Percentiles rank a stretch among this genome's conserved stretches.
Conservation (phyloP, 108 stramenopile genomes). For the Nitzschia sp. region DNA sequence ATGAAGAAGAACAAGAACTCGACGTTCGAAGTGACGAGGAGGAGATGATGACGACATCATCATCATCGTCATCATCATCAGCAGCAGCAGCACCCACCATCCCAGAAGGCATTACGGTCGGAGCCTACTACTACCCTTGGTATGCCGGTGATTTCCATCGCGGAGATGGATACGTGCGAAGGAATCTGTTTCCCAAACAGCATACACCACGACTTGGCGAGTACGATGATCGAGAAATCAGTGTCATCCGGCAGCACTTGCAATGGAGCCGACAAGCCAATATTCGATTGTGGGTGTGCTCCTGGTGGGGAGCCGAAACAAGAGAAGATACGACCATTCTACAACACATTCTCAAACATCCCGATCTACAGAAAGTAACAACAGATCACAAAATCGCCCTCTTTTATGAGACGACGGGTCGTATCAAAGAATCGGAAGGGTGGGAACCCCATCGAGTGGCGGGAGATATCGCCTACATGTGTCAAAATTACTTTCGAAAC, state of each 20-base stretch:
- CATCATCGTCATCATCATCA: too few relatives aligned
- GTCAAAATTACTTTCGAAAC: slow-evolving; percentile 36
- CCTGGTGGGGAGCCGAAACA: slow-evolving; percentile 45
- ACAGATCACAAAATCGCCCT: slow-evolving; percentile 36
- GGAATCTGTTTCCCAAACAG: slow-evolving; percentile 20
- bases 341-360: slow-evolving; percentile 26
- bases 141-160: slow-evolving; percentile 38
- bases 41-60: too few relatives aligned
- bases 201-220: slow-evolving; percentile 33
- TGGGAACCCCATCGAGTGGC: slow-evolving; percentile 6
- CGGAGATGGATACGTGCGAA: slow-evolving; percentile 36
- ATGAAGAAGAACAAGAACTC: too few relatives aligned
- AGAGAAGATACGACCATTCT: slow-evolving; percentile 30
- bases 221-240: slow-evolving; percentile 40
- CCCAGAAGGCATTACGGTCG: slow-evolving; percentile 18
- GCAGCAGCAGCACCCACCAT: too few relatives aligned
- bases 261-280: slow-evolving; percentile 44
- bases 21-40: too few relatives aligned
- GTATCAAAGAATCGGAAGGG: slow-evolving; percentile 21
- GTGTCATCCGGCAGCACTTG: slow-evolving; percentile 38
- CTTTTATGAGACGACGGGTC: slow-evolving; percentile 43
- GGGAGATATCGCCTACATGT: slow-evolving; percentile 26
- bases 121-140: slow-evolving; percentile 59
- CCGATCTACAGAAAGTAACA: not conserved
- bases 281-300: slow-evolving; percentile 39